These are phyloP conservation scores for Suillus luteus DNA, from an alignment of 768 basidiomycete genomes.

Conservation along the genomic window DNA sequence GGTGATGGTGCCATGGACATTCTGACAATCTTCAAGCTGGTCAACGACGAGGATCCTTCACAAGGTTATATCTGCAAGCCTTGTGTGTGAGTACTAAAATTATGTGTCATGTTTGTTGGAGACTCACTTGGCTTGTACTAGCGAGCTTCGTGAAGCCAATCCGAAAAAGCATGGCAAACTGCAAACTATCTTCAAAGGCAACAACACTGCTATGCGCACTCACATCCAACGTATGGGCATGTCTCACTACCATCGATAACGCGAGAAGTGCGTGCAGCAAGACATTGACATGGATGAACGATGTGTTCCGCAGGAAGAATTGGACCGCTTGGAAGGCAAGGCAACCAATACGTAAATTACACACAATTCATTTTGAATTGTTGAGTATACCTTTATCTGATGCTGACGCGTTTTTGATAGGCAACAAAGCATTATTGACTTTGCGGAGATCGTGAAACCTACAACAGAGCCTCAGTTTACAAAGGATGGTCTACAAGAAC, in stretches of 20 bases:
- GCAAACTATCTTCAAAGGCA: slow-evolving; percentile 4
- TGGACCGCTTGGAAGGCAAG: background rate
- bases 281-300: background rate
- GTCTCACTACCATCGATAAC: background rate
- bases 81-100: background rate
- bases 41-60: background rate
- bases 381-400: background rate
- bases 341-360: background rate
- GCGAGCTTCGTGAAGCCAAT: background rate
- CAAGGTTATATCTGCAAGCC: background rate
- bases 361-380: slow-evolving; percentile 1
- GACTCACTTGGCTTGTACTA: background rate
- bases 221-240: background rate
- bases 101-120: background rate
- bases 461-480: no score
- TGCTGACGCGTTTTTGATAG: background rate
- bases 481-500: no score
- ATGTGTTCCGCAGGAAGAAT: background rate
- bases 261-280: background rate
- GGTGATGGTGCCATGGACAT: background rate
- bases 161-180: background rate
- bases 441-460: background rate
- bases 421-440: background rate
- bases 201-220: background rate
- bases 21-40: background rate